phyloP scores from a whole-genome alignment of 305 asterid genomes.

The Withania somnifera region DNA sequence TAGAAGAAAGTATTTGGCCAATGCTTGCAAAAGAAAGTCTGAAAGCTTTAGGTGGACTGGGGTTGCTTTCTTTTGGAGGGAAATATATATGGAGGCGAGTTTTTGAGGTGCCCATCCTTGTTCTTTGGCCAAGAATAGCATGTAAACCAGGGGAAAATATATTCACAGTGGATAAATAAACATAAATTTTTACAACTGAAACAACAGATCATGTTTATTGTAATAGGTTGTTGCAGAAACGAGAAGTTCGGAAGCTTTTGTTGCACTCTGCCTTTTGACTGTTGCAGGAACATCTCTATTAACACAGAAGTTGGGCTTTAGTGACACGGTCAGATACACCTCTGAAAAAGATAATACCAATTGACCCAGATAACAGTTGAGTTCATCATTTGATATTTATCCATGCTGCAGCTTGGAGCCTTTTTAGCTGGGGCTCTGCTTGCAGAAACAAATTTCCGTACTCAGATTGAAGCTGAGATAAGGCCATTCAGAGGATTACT shows the following conservation, averaged over 20 bases:
- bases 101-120: constrained; percentile 58
- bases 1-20: constrained; percentile 81
- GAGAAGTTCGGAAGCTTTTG: constrained; percentile 95
- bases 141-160: constrained; percentile 4
- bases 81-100: constrained; percentile 74
- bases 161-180: neutral
- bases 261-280: constrained; percentile 92
- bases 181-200: constrained; percentile 2
- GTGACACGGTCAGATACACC: constrained; percentile 84
- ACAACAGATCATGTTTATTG: constrained; percentile 18
- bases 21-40: constrained; percentile 85
- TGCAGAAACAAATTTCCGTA: constrained; percentile 95
- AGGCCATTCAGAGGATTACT: constrained; percentile 97
- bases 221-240: constrained; percentile 92
- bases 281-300: constrained; percentile 95
- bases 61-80: constrained; percentile 91
- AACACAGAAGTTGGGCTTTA: constrained; percentile 91
- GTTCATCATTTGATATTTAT: constrained; percentile 7
- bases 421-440: constrained; percentile 91
- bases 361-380: neutral
- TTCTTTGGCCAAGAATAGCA: constrained; percentile 2
- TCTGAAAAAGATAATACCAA: constrained; percentile 8
- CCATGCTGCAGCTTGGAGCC: constrained; percentile 83
- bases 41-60: constrained; percentile 85
- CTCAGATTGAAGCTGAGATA: constrained; percentile 98